A percentile compares a stretch with the other conserved stretches of the same genome.
These are phyloP conservation scores for Mrakia gelida DNA, from an alignment of 768 basidiomycete genomes.

Conservation along the genomic window DNA sequence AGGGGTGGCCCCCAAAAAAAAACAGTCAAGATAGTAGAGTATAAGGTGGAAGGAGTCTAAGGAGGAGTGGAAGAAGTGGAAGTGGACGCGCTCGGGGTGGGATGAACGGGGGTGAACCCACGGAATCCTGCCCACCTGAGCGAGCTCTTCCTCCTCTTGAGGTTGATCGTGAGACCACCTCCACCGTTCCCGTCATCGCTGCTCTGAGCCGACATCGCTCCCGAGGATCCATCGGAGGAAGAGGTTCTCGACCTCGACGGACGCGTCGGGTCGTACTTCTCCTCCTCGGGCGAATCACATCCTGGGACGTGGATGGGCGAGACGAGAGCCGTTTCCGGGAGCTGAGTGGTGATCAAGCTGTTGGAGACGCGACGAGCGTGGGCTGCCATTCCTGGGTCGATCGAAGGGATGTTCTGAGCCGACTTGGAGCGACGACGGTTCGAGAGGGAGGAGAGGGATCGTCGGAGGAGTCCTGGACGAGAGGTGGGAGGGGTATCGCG, in stretches of 20 bases:
- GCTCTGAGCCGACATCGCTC: not conserved
- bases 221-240: not conserved
- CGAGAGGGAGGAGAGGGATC: constrained; percentile 27
- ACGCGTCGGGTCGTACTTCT: not conserved
- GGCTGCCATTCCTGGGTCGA: not conserved
- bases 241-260: not conserved
- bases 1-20: no score
- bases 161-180: not conserved
- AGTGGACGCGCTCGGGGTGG: no score
- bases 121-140: not conserved
- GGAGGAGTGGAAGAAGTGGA: no score
- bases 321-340: constrained; percentile 9
- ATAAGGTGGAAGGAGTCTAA: no score
- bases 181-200: constrained; percentile 11
- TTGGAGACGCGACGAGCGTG: not conserved
- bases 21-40: no score
- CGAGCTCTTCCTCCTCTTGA: constrained; percentile 9
- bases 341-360: not conserved
- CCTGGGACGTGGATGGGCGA: constrained; percentile 27
- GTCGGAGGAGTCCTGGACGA: constrained; percentile 8
- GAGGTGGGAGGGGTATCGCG: not conserved
- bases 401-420: not conserved
- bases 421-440: constrained; percentile 17
- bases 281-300: not conserved
- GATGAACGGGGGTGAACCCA: no score